phyloP scores from a whole-genome alignment of 2,329 filamentous ascomycete species.

The Penicillium sp. region DNA sequence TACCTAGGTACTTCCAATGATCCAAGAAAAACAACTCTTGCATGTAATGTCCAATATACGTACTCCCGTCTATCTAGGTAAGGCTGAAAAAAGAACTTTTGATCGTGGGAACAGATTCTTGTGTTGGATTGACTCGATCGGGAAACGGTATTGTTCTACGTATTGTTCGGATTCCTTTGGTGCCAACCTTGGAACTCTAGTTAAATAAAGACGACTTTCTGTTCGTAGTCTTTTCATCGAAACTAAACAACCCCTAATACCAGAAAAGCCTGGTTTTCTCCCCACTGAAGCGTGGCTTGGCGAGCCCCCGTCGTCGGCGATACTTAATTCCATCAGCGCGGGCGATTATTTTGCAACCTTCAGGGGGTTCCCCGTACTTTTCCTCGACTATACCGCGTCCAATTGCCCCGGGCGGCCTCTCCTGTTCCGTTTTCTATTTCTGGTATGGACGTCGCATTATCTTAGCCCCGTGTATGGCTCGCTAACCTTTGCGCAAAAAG shows the following conservation, averaged over 20 bases:
- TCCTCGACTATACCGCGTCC: conserved; percentile 14
- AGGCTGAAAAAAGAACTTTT: neutral
- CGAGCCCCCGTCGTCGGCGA: conserved; percentile 20
- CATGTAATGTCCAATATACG: neutral
- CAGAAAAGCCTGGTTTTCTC: conserved; percentile 3
- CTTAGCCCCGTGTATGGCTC: neutral
- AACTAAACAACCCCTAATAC: neutral
- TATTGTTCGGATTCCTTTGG: neutral
- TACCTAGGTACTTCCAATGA: too few relatives aligned
- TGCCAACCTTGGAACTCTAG: neutral
- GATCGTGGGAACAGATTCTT: neutral
- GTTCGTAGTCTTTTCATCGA: neutral
- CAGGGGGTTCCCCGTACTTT: conserved; percentile 22
- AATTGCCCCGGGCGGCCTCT: conserved; percentile 3
- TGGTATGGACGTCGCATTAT: conserved; percentile 2
- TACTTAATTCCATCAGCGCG: conserved; percentile 27
- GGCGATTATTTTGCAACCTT: conserved; percentile 24
- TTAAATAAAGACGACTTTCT: neutral
- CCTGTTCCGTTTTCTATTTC: neutral
- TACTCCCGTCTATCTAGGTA: neutral
- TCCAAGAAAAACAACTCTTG: neutral
- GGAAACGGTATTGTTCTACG: neutral
- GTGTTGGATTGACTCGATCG: neutral
- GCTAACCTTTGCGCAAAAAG: conserved; percentile 13
- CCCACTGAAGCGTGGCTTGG: conserved; percentile 17